Evolutionary conservation across 139 green algal genomes (phyloP).

Genomic region (Gonium pectorale): DNA sequence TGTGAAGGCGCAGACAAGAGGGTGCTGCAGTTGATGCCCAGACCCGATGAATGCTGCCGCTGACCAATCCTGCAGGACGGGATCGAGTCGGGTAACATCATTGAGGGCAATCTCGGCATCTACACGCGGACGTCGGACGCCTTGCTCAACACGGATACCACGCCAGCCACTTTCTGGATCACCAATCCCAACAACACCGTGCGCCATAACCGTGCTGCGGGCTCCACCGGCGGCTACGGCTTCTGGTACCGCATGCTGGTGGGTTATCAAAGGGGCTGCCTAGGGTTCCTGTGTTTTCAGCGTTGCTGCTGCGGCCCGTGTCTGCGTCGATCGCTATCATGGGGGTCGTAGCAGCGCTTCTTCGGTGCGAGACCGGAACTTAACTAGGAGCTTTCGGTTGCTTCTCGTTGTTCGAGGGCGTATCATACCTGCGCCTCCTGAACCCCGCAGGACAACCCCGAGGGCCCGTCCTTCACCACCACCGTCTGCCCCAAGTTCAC

Average conservation of each 20-base stretch:
- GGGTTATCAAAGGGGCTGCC: too few species aligned
- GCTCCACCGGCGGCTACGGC: conserved; percentile 51
- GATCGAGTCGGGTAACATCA: conserved; percentile 54
- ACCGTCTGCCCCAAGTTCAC: conserved; percentile 69
- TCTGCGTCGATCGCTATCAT: too few species aligned
- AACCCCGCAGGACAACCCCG: conserved; percentile 46
- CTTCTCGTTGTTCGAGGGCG: too few species aligned
- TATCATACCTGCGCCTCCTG: too few species aligned
- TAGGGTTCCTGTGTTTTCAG: too few species aligned
- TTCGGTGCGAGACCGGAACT: too few species aligned
- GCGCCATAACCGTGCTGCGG: conserved; percentile 36
- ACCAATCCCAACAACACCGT: conserved; percentile 84
- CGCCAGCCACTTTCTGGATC: conserved; percentile 85
- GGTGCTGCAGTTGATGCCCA: too few species aligned
- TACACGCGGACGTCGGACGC: conserved; percentile 59
- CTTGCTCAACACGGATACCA: conserved; percentile 80
- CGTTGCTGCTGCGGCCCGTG: too few species aligned
- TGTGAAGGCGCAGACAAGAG: too few species aligned
- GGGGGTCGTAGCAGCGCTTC: too few species aligned
- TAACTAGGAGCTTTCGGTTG: too few species aligned
- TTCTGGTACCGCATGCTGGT: conserved; percentile 65
- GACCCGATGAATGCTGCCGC: too few species aligned
- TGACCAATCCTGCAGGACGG: conserved; percentile 47
- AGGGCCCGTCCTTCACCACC: conserved; percentile 55
- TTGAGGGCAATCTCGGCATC: conserved; percentile 77